Conservation (phyloP, 495 filamentous ascomycete species). For the Neurospora sp. region DNA sequence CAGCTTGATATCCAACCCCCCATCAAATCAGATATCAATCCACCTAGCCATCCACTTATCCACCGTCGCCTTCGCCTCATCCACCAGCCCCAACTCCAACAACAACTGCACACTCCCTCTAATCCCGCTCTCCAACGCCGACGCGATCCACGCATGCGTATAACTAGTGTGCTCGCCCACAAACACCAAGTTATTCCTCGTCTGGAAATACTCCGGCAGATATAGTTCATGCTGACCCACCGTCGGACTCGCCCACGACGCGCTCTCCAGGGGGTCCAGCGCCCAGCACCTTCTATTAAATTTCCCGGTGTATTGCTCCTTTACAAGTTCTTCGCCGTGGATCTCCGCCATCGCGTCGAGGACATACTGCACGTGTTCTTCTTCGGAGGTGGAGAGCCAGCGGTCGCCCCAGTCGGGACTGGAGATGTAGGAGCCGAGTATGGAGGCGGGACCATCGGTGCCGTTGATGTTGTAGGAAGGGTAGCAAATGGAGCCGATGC, state of each 20-base stretch:
- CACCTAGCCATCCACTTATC: conserved; percentile 57
- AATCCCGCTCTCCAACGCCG: conserved; percentile 56
- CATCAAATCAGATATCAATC: conserved; percentile 17
- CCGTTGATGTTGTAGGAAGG: conserved; percentile 54
- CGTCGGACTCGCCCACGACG: conserved; percentile 44
- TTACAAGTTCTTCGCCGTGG: conserved; percentile 43
- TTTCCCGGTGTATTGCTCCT: conserved; percentile 47
- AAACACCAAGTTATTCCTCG: conserved; percentile 54
- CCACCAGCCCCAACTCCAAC: conserved; percentile 51
- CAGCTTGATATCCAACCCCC: neutral
- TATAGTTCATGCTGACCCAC: conserved; percentile 55
- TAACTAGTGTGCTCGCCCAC: conserved; percentile 63
- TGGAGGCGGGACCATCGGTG: conserved; percentile 46
- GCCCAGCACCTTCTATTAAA: conserved; percentile 52
- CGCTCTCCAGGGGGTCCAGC: conserved; percentile 41
- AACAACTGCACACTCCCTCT: conserved; percentile 54
- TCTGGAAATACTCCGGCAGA: conserved; percentile 59
- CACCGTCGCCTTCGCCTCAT: conserved; percentile 52
- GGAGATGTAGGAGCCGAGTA: conserved; percentile 48
- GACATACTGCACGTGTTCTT: conserved; percentile 26
- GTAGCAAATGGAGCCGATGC: conserved; percentile 51
- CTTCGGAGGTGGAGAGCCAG: conserved; percentile 6
- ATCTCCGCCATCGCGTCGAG: conserved; percentile 42
- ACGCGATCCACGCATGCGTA: conserved; percentile 67
- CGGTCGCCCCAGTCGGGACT: conserved; percentile 30